Percentiles rank a stretch among this genome's conserved stretches.
phyloP scores from a whole-genome alignment of 805 yeast species.

The Starmerella geochares region DNA sequence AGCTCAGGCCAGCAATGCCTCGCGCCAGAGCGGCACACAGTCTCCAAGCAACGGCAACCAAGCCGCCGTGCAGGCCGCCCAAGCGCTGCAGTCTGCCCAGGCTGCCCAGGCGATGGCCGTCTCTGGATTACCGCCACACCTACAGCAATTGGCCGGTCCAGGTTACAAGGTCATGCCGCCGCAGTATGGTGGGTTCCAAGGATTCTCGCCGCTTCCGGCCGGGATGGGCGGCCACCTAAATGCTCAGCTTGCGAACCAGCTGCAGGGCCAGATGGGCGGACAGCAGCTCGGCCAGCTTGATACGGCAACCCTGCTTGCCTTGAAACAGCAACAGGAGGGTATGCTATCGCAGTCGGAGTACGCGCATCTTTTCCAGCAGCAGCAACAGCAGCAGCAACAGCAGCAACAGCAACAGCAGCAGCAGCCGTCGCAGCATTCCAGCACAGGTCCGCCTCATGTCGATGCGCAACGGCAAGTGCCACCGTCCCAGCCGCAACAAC shows the following conservation, averaged over 20 bases:
- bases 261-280: not conserved
- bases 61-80: slow-evolving; percentile 15
- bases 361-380: slow-evolving; percentile 10
- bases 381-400: slow-evolving; percentile 5
- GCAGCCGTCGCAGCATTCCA: not conserved
- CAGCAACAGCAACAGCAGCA: not conserved
- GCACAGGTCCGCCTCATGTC: not conserved
- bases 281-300: slow-evolving; percentile 15
- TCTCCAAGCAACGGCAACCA: not conserved
- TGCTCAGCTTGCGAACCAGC: slow-evolving; percentile 8
- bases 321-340: slow-evolving; percentile 17
- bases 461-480: not conserved
- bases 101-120: slow-evolving; percentile 12
- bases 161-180: slow-evolving; percentile 17
- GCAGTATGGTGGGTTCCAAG: slow-evolving; percentile 19
- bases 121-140: slow-evolving; percentile 18
- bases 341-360: slow-evolving; percentile 6
- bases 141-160: slow-evolving; percentile 17
- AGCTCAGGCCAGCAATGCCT: slow-evolving; percentile 8
- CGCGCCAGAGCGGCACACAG: slow-evolving; percentile 6
- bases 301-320: slow-evolving; percentile 12
- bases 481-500: not conserved
- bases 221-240: slow-evolving; percentile 7
- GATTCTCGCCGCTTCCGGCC: slow-evolving; percentile 14
- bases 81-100: slow-evolving; percentile 11